Evolutionary conservation across 2,329 filamentous ascomycete species (phyloP).

Genomic region (Colletotrichum truncatum): DNA sequence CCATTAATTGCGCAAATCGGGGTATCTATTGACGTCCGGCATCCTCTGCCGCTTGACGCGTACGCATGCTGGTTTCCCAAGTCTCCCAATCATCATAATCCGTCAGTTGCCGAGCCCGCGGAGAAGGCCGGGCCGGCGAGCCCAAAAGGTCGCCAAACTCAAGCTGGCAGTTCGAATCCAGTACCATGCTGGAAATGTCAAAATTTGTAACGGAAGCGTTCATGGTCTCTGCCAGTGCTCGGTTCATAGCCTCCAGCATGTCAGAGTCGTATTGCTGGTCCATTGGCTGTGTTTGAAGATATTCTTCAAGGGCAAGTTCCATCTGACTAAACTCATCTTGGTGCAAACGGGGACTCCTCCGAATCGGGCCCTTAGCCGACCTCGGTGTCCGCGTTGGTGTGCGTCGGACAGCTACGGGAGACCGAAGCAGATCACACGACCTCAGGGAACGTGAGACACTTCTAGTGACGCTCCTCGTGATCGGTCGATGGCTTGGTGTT

Average conservation of each 20-base stretch:
- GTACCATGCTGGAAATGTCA: slow-evolving; percentile 21
- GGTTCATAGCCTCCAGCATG: slow-evolving; percentile 29
- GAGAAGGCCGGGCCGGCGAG: slow-evolving; percentile 14
- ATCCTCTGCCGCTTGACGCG: slow-evolving; percentile 17
- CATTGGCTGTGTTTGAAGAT: slow-evolving; percentile 19
- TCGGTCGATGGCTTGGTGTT: slow-evolving; percentile 68
- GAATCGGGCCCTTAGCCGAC: slow-evolving; percentile 31
- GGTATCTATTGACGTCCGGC: slow-evolving; percentile 8
- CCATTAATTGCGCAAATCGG: neutral
- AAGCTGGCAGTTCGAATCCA: slow-evolving; percentile 15
- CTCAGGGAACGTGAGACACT: slow-evolving; percentile 67
- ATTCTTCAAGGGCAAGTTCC: slow-evolving; percentile 25
- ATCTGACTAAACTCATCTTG: slow-evolving; percentile 26
- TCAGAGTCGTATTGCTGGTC: slow-evolving; percentile 23
- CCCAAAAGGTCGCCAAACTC: slow-evolving; percentile 26
- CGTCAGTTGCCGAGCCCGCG: neutral
- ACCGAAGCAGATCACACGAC: slow-evolving; percentile 52
- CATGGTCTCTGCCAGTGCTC: slow-evolving; percentile 25
- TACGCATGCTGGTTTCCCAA: slow-evolving; percentile 16
- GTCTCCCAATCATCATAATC: slow-evolving; percentile 26
- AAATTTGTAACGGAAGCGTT: slow-evolving; percentile 13
- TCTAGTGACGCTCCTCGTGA: slow-evolving; percentile 69
- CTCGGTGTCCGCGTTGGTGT: slow-evolving; percentile 60
- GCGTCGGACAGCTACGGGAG: slow-evolving; percentile 54
- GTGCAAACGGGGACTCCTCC: slow-evolving; percentile 25